Evolutionary conservation across 1,284 basidiomycete species (phyloP).

Genomic region (Heterobasidion annosum): DNA sequence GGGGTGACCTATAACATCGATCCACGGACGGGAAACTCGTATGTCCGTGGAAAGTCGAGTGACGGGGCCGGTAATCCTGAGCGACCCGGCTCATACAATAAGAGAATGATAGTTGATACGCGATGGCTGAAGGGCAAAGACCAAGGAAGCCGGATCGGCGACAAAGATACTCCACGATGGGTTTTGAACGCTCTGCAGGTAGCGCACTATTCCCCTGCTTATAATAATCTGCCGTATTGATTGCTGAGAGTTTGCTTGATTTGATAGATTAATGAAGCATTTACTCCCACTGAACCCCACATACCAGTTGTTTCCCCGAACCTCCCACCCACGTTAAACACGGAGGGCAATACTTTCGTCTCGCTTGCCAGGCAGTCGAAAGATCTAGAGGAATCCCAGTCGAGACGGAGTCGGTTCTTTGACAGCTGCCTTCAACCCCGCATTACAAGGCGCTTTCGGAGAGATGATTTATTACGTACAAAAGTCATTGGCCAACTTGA

Average conservation of each 20-base stretch:
- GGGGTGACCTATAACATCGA: slow-evolving; percentile 68
- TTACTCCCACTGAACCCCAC: slow-evolving; percentile 31
- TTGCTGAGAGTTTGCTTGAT: not conserved
- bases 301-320: slow-evolving; percentile 31
- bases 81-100: not conserved
- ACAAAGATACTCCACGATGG: slow-evolving; percentile 35
- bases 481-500: slow-evolving; percentile 78
- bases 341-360: no score
- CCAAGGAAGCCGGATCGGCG: slow-evolving; percentile 3
- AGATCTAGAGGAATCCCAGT: not conserved
- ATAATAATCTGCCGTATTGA: no score
- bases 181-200: slow-evolving; percentile 41
- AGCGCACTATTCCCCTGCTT: slow-evolving; percentile 2
- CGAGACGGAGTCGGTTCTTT: not conserved
- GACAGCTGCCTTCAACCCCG: not conserved
- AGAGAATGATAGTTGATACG: slow-evolving; percentile 16
- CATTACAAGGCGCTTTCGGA: slow-evolving; percentile 32
- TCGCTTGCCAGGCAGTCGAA: no score
- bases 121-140: slow-evolving; percentile 12
- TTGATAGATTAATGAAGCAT: slow-evolving; percentile 41
- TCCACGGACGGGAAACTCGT: slow-evolving; percentile 49
- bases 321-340: not conserved
- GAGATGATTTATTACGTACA: slow-evolving; percentile 43
- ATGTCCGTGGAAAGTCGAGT: slow-evolving; percentile 23
- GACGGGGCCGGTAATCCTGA: slow-evolving; percentile 5